Base-by-base conservation (phyloP, 805 yeast species). In the Saccharomycopsis schoenii region DNA sequence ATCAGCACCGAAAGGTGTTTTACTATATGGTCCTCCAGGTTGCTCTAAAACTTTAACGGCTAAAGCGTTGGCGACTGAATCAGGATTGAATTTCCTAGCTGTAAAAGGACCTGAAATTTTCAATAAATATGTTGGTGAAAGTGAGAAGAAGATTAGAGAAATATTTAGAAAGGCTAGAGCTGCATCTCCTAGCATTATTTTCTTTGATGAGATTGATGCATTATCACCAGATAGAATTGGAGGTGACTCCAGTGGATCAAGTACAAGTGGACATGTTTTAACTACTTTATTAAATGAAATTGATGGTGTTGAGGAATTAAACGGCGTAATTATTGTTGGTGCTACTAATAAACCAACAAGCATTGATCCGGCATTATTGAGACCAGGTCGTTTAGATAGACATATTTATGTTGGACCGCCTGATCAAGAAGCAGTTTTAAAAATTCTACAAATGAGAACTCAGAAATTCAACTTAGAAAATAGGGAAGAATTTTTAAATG, bases 21-120 rank as follows among this genome's bases (percentile, higher is more conserved):
- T 94, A 56, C 76, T 94, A 21, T 94, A 94, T 72, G 99, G 99
- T 0, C 99, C 99, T 0, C 98, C 99, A 0, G 99, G 99, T 15
- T 93, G 98, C 75, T 92, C 97, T 11, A 93, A 93, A 68, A 93
- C 99, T 0, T 73, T 93, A 64, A 89, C 96, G 0, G 98, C 97
- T 1, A 93, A 93, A 69, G 97, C 97, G 0, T 74, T 93, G 37
- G 98, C 98, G 0, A 88, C 97, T 0, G 99, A 93, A 73, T 87
- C 97, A 1, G 97, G 97, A 0, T 80, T 93, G 57, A 93, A 93
- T 68, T 93, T 93, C 71, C 72, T 93, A 58, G 97, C 98, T 0
- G 97, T 93, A 8, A 94, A 94, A 71, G 99, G 99, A 1, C 99
- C 99, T 0, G 99, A 93, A 72, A 83, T 93, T 40, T 87, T 93